A percentile compares a stretch with the other conserved stretches of the same genome.
Conservation (phyloP, 768 basidiomycete species). For the Dioszegia hungarica region DNA sequence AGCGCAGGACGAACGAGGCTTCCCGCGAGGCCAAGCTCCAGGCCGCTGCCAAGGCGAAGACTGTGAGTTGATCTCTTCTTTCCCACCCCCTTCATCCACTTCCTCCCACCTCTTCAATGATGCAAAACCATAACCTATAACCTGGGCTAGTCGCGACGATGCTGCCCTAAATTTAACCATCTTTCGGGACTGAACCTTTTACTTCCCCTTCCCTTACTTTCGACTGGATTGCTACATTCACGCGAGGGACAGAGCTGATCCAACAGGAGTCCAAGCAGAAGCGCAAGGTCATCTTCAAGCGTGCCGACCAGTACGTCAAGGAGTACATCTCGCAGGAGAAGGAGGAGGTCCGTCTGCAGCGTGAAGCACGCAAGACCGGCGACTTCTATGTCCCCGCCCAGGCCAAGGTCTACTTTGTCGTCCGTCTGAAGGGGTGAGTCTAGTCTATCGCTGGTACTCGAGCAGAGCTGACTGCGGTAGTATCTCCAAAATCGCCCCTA, state of each 20-base stretch:
- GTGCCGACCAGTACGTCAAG: constrained; percentile 95
- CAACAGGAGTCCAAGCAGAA: constrained; percentile 79
- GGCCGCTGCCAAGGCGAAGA: constrained; percentile 76
- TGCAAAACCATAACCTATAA: constrained; percentile 65
- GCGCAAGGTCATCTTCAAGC: constrained; percentile 98
- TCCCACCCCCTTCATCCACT: neutral
- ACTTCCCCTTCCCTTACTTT: constrained; percentile 19
- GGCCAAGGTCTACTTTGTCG: constrained; percentile 94
- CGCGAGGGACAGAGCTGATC: constrained; percentile 16
- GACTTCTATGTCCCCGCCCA: constrained; percentile 98
- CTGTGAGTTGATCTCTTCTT: constrained; percentile 74
- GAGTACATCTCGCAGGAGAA: constrained; percentile 88
- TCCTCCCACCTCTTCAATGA: constrained; percentile 54
- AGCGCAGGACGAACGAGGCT: constrained; percentile 96
- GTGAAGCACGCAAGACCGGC: constrained; percentile 81
- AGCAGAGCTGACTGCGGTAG: constrained; percentile 51
- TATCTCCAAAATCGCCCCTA: constrained; percentile 99
- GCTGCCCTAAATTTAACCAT: constrained; percentile 85
- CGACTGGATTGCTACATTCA: constrained; percentile 20
- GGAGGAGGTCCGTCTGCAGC: constrained; percentile 93
- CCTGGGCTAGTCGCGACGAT: constrained; percentile 69
- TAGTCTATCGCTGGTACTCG: neutral
- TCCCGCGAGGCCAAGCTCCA: constrained; percentile 85
- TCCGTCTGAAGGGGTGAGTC: constrained; percentile 91
- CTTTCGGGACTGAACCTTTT: constrained; percentile 76